These are phyloP conservation scores for Ogataea nitratoaversa DNA, from an alignment of 805 yeast species.

Conservation along the genomic window DNA sequence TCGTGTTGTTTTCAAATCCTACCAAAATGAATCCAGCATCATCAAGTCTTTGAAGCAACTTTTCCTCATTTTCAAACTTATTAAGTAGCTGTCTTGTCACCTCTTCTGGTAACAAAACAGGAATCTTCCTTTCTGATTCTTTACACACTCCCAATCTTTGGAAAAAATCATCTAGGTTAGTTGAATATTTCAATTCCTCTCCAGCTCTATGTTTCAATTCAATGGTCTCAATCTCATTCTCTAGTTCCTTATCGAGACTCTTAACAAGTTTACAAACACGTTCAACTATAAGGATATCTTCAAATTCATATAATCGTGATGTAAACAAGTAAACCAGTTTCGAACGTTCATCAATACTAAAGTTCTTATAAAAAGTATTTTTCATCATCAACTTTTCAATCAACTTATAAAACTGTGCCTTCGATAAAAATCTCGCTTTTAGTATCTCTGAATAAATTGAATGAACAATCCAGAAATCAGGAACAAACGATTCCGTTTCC, in stretches of 20 bases:
- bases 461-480: not conserved
- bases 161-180: not conserved
- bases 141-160: not conserved
- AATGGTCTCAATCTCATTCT: too few relatives aligned
- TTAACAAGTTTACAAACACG: not conserved
- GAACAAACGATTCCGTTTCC: not conserved
- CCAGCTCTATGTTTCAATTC: not conserved
- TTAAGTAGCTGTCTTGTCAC: not conserved
- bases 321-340: not conserved
- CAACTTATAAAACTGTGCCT: not conserved
- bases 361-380: not conserved
- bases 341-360: not conserved
- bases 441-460: not conserved
- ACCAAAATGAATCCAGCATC: not conserved
- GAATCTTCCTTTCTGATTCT: not conserved
- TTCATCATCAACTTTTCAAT: not conserved
- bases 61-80: not conserved
- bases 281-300: not conserved
- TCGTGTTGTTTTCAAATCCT: too few relatives aligned
- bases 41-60: not conserved
- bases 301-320: not conserved
- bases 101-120: not conserved
- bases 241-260: not conserved
- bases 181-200: too few relatives aligned
- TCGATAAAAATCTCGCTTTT: not conserved